Base-by-base conservation (phyloP, 2,329 filamentous ascomycete species). In the Xylariales sp. region DNA sequence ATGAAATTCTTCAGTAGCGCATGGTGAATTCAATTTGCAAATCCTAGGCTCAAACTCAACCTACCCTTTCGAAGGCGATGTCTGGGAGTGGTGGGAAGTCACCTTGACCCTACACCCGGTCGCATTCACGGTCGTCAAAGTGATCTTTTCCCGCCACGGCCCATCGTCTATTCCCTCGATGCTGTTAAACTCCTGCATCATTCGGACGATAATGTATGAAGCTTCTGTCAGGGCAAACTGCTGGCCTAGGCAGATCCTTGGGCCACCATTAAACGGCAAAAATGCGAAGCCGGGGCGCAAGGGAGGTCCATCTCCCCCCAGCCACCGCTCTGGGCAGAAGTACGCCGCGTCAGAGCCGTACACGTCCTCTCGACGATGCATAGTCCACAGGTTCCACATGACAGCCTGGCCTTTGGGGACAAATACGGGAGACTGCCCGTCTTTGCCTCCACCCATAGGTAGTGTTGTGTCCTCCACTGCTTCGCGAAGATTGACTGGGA, bases 271-370 rank as follows among this genome's bases (percentile, higher is more conserved):
- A 21, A 58, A 58, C 2, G 55, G 52, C 8, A 55, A 31, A 20
- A 51, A 56, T 4, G 45, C 53, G 43, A 50, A 54, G 11, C 34
- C 31, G 16, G 46, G 49, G 10, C 46, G 51, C 8, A 50, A 47
- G n/a, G n/a, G n/a, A n/a, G n/a, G n/a, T n/a, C n/a, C n/a, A 3
- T 43, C 48, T 21, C 32, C 32, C 14, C 11, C n/a, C 24, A 51
- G 50, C 69, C 70, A 74, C 20, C 70, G 53, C 50, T 73, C 69
- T 1, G 70, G 69, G 3, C 66, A 62, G 51, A 71, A 74, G 5
- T 59, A 46, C 4, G 63, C 55, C 1, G 65, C 63, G 36, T 74
- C 70, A 35, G 55, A 51, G 2, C 62, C 62, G 40, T 60, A 65
- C 1, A 74, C 42, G 4, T 50, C 56, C 24, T 52, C 52, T 24